Evolutionary conservation across 2,329 filamentous ascomycete genomes (phyloP).

Genomic region (Pyrenophora graminea): DNA sequence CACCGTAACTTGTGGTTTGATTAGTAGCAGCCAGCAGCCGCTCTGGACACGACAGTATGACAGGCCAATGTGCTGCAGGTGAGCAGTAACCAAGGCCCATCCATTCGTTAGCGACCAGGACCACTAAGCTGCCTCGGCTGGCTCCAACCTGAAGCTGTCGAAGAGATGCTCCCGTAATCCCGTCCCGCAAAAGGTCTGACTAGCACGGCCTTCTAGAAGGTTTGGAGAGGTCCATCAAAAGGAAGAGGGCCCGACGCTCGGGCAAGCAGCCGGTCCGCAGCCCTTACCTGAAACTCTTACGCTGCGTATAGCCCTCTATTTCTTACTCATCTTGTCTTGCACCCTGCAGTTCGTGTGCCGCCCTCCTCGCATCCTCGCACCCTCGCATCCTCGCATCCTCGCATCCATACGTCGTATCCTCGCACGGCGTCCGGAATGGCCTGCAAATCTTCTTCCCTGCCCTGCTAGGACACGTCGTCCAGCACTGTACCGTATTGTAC

Average conservation of each 20-base stretch:
- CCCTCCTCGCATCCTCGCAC: neutral
- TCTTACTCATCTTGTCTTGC: conserved; percentile 17
- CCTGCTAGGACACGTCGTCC: conserved; percentile 8
- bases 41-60: too few species aligned
- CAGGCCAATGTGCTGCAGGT: too few species aligned
- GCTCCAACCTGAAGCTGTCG: conserved; percentile 10
- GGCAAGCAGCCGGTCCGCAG: conserved; percentile 19
- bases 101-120: neutral
- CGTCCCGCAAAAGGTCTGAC: conserved; percentile 30
- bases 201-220: conserved; percentile 47
- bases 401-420: neutral
- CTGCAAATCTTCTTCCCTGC: conserved; percentile 20
- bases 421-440: neutral
- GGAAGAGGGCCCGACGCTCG: conserved; percentile 21
- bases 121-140: too few species aligned
- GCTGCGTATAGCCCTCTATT: conserved; percentile 16
- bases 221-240: conserved; percentile 32
- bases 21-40: conserved; percentile 13
- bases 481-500: conserved; percentile 1
- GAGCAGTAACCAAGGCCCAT: too few species aligned
- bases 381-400: neutral
- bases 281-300: conserved; percentile 31
- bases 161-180: conserved; percentile 29
- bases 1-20: conserved; percentile 11
- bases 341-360: conserved; percentile 12